A percentile compares a stretch with the other conserved stretches of the same genome.
Evolutionary conservation across 805 yeast species (phyloP).

Genomic region (Candida berthetii): DNA sequence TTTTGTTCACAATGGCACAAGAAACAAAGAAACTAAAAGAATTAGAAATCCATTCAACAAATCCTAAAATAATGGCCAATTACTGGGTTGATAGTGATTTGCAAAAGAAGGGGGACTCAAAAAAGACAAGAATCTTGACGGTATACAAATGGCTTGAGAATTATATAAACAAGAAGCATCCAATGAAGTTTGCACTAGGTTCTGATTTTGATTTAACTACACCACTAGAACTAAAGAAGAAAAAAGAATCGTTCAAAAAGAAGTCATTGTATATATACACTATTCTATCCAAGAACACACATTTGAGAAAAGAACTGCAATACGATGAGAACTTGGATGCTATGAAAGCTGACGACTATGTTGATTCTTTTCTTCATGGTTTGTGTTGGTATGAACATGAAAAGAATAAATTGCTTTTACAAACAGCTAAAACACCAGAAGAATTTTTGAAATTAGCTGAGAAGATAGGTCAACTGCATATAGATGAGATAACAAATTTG

Average conservation of each 20-base stretch:
- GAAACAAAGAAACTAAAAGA: slow-evolving; percentile 3
- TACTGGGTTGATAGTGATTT: slow-evolving; percentile 17
- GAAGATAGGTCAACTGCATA: not conserved
- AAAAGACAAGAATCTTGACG: slow-evolving; percentile 1
- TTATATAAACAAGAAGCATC: not conserved
- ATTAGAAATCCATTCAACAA: slow-evolving; percentile 9
- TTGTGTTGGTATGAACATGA: slow-evolving; percentile 20
- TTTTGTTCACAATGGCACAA: slow-evolving; percentile 10
- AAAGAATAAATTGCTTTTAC: slow-evolving; percentile 8
- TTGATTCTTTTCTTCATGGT: slow-evolving; percentile 17
- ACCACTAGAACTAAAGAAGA: slow-evolving; percentile 10
- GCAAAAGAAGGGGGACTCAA: slow-evolving; percentile 10
- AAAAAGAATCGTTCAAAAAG: no score
- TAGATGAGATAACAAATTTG: not conserved
- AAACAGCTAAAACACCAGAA: not conserved
- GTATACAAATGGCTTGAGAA: not conserved
- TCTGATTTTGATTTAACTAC: not conserved
- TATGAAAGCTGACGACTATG: slow-evolving; percentile 19
- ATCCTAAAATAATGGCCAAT: slow-evolving; percentile 15
- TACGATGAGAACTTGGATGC: slow-evolving; percentile 1
- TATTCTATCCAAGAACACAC: no score
- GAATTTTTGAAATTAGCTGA: not conserved
- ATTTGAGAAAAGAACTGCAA: no score
- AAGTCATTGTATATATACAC: no score
- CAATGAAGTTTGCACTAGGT: not conserved